Conservation (phyloP, 306 rosid species). For the Castanopsis chinensis region DNA sequence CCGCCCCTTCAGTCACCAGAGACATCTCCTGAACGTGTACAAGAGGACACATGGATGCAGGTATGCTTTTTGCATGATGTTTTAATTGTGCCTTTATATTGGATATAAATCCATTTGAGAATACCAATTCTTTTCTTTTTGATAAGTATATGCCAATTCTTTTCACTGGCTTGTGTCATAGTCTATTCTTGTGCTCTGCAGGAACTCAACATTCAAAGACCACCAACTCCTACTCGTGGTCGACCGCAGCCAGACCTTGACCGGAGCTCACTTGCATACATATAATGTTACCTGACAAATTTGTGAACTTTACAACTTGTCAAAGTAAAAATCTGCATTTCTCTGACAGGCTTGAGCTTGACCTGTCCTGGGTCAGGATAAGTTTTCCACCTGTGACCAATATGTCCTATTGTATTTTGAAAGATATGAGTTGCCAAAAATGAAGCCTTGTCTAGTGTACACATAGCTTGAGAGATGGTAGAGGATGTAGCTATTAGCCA, state of each 20-base stretch:
- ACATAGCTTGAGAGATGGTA: constrained; percentile 20
- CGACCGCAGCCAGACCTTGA: constrained; percentile 98
- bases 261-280: constrained; percentile 95
- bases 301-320: constrained; percentile 7
- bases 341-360: not conserved
- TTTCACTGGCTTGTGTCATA: not conserved
- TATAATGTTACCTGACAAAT: constrained; percentile 36
- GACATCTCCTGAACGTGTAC: constrained; percentile 88
- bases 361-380: not conserved
- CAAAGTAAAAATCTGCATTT: not conserved
- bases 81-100: not conserved
- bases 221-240: constrained; percentile 98
- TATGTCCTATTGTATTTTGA: not conserved
- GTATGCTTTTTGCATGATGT: constrained; percentile 32
- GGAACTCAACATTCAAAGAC: constrained; percentile 99
- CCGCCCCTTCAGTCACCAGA: constrained; percentile 98
- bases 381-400: not conserved
- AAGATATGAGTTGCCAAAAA: constrained; percentile 16
- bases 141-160: too few relatives aligned
- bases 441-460: constrained; percentile 12
- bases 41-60: constrained; percentile 99
- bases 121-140: not conserved
- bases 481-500: constrained; percentile 21
- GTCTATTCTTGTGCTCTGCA: constrained; percentile 17
- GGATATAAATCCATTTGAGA: constrained; percentile 1